These are phyloP conservation scores for Claviceps capensis DNA, from an alignment of 2,329 filamentous ascomycete species.

Conservation along the genomic window DNA sequence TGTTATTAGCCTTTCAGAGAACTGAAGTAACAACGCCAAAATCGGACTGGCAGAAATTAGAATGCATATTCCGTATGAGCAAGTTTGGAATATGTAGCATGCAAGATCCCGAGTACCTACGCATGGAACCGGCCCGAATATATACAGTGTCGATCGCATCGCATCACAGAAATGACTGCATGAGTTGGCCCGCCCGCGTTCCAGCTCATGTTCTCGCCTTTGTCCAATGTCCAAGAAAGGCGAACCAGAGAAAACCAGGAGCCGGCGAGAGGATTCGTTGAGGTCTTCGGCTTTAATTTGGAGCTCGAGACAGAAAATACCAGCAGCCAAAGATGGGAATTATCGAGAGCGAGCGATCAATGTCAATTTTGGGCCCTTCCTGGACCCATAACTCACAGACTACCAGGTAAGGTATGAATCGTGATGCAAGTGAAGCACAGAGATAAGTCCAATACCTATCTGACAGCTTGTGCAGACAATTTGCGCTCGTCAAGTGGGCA, in stretches of 20 bases:
- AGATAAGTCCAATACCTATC: neutral
- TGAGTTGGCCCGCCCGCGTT: constrained; percentile 38
- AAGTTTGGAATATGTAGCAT: constrained; percentile 17
- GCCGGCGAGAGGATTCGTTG: constrained; percentile 35
- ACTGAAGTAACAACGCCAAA: too few relatives aligned
- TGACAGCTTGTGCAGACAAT: neutral
- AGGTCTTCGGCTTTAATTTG: constrained; percentile 40
- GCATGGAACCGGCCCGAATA: constrained; percentile 42
- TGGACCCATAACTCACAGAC: neutral
- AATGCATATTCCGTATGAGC: too few relatives aligned
- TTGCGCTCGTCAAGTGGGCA: too few relatives aligned
- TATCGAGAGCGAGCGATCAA: constrained; percentile 22
- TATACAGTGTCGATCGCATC: constrained; percentile 34
- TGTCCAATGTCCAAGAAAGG: constrained; percentile 23
- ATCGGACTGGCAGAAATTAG: too few relatives aligned
- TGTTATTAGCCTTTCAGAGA: too few relatives aligned
- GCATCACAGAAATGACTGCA: constrained; percentile 36
- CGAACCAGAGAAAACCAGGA: constrained; percentile 27
- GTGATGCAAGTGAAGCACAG: neutral
- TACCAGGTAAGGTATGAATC: too few relatives aligned
- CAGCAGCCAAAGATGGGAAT: constrained; percentile 20
- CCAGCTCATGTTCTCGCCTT: constrained; percentile 28
- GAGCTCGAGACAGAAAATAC: constrained; percentile 25
- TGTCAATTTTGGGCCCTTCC: constrained; percentile 21
- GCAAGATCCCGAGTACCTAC: constrained; percentile 29